Evolutionary conservation across 768 basidiomycete genomes (phyloP), one percentile per base, ranked within the genome.

Genomic region (Agrocybe praecox): DNA sequence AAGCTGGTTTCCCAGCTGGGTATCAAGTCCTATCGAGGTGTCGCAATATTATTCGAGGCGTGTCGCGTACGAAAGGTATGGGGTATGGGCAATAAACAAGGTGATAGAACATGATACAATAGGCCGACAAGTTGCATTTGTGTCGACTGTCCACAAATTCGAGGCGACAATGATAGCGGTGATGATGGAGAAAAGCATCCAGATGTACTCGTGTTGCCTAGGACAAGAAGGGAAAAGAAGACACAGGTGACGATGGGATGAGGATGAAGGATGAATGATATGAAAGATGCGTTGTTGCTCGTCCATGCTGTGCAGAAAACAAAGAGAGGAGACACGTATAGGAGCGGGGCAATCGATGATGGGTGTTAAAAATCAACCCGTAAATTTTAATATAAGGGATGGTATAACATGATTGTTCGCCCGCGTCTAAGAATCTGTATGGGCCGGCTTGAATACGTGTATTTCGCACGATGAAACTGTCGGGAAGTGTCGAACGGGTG

Each of bases 391-490:
- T 52, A 51, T 60, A 59, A 45, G 54, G 53, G 58, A 48, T 60
- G 64, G 57, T 59, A 56, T 62, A 57, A 58, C 43, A 53, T 44
- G 19, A 29, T 21, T 23, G 40, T 52, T 56, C 59, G 61, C 57
- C 63, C 59, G 59, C 61, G 59, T 65, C 64, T 63, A 63, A 53
- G 5, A 40, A 12, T 53, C 49, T 63, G 59, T 63, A 58, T 63
- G 62, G n/a, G 59, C 51, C 52, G 57, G 57, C 56, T 58, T 54
- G 55, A 50, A 56, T 58, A 59, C 49, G 58, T 46, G 57, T 57
- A 56, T 58, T 49, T 61, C 50, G 62, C 61, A 64, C 59, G 61
- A 65, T 65, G 54, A 58, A 53, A 53, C 50, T 55, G 40, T 55
- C 43, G 49, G 44, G 9, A 29, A 52, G 50, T 46, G 46, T 49